Base-by-base conservation (phyloP, 169 alveolate species). In the Miamiensis avidus region DNA sequence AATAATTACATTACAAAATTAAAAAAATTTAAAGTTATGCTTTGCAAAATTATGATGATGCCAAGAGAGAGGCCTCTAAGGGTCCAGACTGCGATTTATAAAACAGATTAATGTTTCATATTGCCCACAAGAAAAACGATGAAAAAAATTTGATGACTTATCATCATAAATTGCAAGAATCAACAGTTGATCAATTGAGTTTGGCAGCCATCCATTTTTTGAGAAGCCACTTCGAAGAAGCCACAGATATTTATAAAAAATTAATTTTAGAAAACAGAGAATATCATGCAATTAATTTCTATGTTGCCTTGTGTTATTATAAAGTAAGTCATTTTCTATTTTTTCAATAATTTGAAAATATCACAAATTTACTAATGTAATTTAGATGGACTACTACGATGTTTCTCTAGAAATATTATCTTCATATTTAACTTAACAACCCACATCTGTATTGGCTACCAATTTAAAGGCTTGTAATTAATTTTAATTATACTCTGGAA, bases 401-500 rank as follows among this genome's bases (percentile, higher is more conserved):
- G 98, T 97, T 15, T 93, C 97, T 30, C 74, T 93, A 25, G 98
- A 97, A 84, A 94, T 97, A 32, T 91, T 97, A 20, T 92, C 94
- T 64, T 89, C 90, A 11, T 95, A 94, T 82, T 69, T 94, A 28
- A 91, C 88, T 28, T 82, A 85, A 32, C 49, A 84, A 73, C 95
- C 96, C 28, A 91, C 91, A 32, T 91, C 97, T 76, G 89, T 95
- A 34, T 93, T 92, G 0, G 99, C 96, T 1, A 95, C 93, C 33
- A 97, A 97, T 89, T 92, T 97, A 34, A 97, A 96, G 86, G 98
- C 99, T 0, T 95, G 97, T 81, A 95, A 94, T 65, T 97, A 97
- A 91, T 97, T 91, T 91, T 93, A 96, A 82, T 94, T 95, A 15
- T 95, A 92, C 82, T 94, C 94, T 78, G 97, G 96, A 4, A 92